phyloP scores from a whole-genome alignment of 305 asterid genomes.

The Rubia tinctorum region DNA sequence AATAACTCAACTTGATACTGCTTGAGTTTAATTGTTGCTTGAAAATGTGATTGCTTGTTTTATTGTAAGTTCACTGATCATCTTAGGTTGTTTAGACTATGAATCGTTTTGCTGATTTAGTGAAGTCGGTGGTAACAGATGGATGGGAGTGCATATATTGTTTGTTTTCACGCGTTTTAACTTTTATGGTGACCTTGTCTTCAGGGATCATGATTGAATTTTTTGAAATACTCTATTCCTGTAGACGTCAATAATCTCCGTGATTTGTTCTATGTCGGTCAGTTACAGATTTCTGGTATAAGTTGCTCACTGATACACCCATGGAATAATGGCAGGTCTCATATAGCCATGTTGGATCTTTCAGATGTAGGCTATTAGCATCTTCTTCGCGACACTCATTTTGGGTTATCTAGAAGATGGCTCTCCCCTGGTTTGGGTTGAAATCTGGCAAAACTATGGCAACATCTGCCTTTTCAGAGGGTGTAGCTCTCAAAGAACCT shows the following conservation, averaged over 20 bases:
- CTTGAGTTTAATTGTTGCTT: neutral
- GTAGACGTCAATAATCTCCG: neutral
- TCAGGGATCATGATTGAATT: neutral
- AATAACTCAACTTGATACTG: neutral
- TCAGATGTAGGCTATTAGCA: slow-evolving; percentile 3
- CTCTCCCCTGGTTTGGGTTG: slow-evolving; percentile 45
- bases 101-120: neutral
- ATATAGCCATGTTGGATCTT: neutral
- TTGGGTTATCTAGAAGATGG: slow-evolving; percentile 35
- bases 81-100: neutral
- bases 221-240: neutral
- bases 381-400: slow-evolving; percentile 29
- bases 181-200: neutral
- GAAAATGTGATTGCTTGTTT: neutral
- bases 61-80: neutral
- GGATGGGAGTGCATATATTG: neutral
- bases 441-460: slow-evolving; percentile 45
- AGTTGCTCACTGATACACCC: neutral
- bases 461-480: slow-evolving; percentile 30
- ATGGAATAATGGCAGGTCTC: slow-evolving; percentile 5
- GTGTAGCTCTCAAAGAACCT: slow-evolving; percentile 34
- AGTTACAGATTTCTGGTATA: neutral
- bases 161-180: neutral
- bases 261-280: neutral
- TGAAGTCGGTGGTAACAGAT: neutral